Evolutionary conservation across 2,329 filamentous ascomycete genomes (phyloP).

Genomic region (Didymella lethalis): DNA sequence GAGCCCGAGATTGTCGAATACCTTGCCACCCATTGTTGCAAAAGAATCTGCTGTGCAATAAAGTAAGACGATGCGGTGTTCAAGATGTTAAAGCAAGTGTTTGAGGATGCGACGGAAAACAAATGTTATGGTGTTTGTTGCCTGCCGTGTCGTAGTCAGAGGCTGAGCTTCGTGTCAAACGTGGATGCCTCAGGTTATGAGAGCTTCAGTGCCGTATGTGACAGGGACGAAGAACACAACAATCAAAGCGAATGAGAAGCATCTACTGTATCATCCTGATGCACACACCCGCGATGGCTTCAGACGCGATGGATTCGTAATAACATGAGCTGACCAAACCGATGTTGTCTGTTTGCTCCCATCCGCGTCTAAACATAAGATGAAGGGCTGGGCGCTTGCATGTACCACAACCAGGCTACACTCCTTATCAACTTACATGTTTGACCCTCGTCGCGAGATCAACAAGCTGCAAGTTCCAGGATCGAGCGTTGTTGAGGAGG

Average conservation of each 20-base stretch:
- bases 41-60: neutral
- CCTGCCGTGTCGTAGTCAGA: conserved; percentile 10
- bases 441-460: neutral
- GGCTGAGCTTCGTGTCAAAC: too few relatives aligned
- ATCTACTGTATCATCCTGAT: too few relatives aligned
- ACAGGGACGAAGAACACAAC: too few relatives aligned
- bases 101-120: neutral
- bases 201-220: too few relatives aligned
- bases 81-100: neutral
- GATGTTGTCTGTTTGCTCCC: neutral
- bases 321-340: neutral
- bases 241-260: too few relatives aligned
- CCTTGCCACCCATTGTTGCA: conserved; percentile 68
- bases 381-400: too few relatives aligned
- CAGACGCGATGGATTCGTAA: too few relatives aligned
- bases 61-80: too few relatives aligned
- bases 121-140: conserved; percentile 3
- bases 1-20: conserved; percentile 40
- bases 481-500: conserved; percentile 10
- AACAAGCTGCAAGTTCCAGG: conserved; percentile 7
- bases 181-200: too few relatives aligned
- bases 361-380: too few relatives aligned
- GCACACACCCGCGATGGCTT: too few relatives aligned
- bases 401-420: too few relatives aligned
- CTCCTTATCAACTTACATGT: neutral